A percentile compares a stretch with the other conserved stretches of the same genome.
Conservation (phyloP, 306 rosid genomes). For the Quercus ilex region DNA sequence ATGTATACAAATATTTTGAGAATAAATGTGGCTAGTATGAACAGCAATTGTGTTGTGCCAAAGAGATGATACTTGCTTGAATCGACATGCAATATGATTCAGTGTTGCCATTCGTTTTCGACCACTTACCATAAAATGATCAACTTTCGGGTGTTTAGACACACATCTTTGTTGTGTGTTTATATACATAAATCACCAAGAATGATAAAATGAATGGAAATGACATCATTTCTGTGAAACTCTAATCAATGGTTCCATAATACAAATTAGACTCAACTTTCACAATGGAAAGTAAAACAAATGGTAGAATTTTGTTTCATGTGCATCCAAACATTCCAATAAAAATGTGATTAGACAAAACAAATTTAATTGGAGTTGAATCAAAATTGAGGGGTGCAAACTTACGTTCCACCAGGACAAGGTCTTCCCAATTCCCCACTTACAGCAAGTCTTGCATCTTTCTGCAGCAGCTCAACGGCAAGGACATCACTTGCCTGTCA, state of each 20-base stretch:
- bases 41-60: not conserved
- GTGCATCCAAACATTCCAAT: not conserved
- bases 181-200: not conserved
- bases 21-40: not conserved
- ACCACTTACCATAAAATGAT: not conserved
- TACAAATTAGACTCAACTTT: conserved; percentile 6
- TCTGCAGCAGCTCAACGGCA: conserved; percentile 94
- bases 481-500: conserved; percentile 94
- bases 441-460: conserved; percentile 86
- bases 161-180: not conserved
- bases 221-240: not conserved
- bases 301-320: not conserved
- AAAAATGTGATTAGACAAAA: not conserved
- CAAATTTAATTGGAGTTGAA: not conserved
- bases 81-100: too few relatives aligned
- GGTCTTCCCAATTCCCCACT: conserved; percentile 79
- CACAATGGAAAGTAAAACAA: not conserved
- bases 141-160: not conserved
- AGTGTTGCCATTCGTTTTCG: not conserved
- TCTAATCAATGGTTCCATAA: not conserved
- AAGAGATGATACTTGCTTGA: not conserved
- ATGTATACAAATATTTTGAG: conserved; percentile 11
- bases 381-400: conserved; percentile 6
- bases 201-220: not conserved
- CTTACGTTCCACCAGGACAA: conserved; percentile 92